Base-by-base conservation (phyloP, 768 basidiomycete species). In the Suillus alpinus region DNA sequence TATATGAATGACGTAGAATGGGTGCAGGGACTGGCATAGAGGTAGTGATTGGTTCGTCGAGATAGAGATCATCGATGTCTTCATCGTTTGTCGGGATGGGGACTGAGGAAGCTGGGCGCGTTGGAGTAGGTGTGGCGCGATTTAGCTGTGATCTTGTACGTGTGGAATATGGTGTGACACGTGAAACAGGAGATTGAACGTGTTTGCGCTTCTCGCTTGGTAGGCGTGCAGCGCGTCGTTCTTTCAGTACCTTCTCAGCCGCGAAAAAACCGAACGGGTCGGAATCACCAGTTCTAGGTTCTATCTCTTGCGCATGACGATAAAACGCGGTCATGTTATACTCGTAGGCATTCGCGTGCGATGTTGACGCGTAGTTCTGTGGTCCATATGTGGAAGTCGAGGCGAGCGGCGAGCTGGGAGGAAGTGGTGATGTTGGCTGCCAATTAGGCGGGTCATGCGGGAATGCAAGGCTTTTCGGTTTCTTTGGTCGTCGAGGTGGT, bases 221-320 rank as follows among this genome's bases (percentile, higher is more conserved):
- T 50, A 56, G 63, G 1, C 37, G 37, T n/a, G 56, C 57, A 5
- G 68, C 63, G 6, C 82, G 81, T 44, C 78, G 73, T 1, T 70
- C 76, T 65, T 81, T 83, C 62, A 85, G 67, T 53, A 78, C 81
- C 56, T 75, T 76, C 67, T 86, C 84, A 0, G 83, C 76, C 18
- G 83, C 81, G 36, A 83, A 73, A 62, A 86, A 85, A 0, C 84
- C 85, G 61, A 86, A 86, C 0, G 83, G 84, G 62, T 86, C 84
- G 0, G 82, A 82, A 41, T 69, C 72, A 10, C 36, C 36, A 53
- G 36, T 53, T 53, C 52, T 53, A 53, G 23, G 36, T 5, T 53
- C 36, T 20, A 53, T 23, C 8, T 53, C 52, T 23, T 69, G 71
- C 7, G 66, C 55, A 4, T 50, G 69, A 46, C 66, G 63, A 5